phyloP scores from a whole-genome alignment of 305 asterid species.

The Nicotiana rustica region DNA sequence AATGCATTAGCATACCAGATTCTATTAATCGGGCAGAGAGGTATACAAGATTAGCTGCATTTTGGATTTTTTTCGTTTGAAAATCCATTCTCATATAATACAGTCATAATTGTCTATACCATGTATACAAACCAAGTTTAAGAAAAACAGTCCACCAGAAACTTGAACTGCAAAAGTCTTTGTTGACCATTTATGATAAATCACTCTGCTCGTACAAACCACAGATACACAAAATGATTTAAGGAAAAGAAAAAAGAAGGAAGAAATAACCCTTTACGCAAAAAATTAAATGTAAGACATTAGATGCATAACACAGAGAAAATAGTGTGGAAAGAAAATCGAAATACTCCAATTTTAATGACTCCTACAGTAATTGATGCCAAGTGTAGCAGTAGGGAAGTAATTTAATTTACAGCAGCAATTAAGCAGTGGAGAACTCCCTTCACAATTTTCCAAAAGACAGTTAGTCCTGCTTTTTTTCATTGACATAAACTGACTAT shows the following conservation, averaged over 20 bases:
- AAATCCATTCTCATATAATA: no score
- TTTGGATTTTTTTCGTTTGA: no score
- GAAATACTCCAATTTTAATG: conserved; percentile 5
- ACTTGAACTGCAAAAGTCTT: not conserved
- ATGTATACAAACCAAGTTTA: no score
- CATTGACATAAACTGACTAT: not conserved
- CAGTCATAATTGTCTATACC: no score
- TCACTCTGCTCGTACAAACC: not conserved
- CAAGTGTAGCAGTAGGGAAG: not conserved
- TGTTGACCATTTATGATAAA: not conserved
- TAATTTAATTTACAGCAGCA: not conserved
- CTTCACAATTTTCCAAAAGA: conserved; percentile 17
- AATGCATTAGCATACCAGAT: not conserved
- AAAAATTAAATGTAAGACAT: no score
- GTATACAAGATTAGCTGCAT: no score
- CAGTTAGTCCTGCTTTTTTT: not conserved
- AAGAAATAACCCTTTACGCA: not conserved
- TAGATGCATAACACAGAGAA: not conserved
- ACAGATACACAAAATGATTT: not conserved
- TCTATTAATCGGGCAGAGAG: not conserved
- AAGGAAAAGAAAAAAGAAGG: not conserved
- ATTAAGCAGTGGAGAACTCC: not conserved
- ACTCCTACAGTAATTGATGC: conserved; percentile 5
- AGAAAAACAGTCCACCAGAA: not conserved
- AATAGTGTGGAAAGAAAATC: not conserved